A percentile compares a stretch with the other conserved stretches of the same genome.
phyloP scores from a whole-genome alignment of 495 filamentous ascomycete genomes.

The Daldinia caldariorum region DNA sequence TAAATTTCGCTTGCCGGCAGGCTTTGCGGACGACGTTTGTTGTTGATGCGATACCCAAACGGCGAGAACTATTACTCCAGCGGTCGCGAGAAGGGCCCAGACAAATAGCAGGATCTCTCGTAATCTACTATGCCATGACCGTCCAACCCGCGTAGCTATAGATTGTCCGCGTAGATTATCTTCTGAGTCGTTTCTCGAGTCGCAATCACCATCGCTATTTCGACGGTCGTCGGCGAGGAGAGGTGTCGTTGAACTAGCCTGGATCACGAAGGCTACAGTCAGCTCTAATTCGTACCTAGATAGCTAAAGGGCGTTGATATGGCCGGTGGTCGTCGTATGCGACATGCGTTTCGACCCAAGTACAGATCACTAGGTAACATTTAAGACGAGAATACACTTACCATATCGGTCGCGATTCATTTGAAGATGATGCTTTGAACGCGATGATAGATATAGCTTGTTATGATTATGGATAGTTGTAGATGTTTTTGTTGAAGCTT shows the following conservation, averaged over 20 bases:
- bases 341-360: background rate
- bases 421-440: constrained; percentile 9
- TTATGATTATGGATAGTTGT: background rate
- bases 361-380: background rate
- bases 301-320: background rate
- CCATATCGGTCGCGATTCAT: constrained; percentile 32
- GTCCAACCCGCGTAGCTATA: constrained; percentile 33
- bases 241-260: constrained; percentile 44
- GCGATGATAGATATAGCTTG: background rate
- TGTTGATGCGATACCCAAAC: constrained; percentile 76
- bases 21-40: constrained; percentile 47
- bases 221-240: constrained; percentile 43
- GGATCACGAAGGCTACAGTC: constrained; percentile 1
- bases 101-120: constrained; percentile 76
- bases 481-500: background rate
- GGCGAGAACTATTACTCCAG: constrained; percentile 76
- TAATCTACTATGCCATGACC: constrained; percentile 42
- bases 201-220: constrained; percentile 17
- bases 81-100: constrained; percentile 91
- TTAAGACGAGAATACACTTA: background rate
- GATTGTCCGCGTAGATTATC: constrained; percentile 40
- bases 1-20: constrained; percentile 85
- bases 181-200: constrained; percentile 24
- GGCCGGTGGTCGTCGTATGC: background rate
- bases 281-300: constrained; percentile 18